Evolutionary conservation across 1,284 basidiomycete species (phyloP), one percentile per base, ranked within the genome.

Genomic region (Marasmius tenuissimus): DNA sequence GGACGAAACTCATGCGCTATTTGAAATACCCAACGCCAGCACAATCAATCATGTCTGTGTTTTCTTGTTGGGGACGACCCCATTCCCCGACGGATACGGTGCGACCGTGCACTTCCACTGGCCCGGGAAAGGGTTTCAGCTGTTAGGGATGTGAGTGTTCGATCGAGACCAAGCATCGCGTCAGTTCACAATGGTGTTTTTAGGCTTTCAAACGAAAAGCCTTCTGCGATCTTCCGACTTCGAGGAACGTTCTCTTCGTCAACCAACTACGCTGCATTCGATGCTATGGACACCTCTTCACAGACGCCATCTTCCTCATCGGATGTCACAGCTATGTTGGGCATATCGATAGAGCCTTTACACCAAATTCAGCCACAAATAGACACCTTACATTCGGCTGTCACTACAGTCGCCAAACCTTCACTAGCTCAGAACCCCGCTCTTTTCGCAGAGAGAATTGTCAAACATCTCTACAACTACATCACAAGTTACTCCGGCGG

Each of bases 11-110:
- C 93, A 94, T 69, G 94, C 93, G 39, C 79, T 89, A 22, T 96
- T 96, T 70, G 86, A 92, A 69, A 81, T 97, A 6, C 85, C 88
- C 1, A 79, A 84, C 33, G 93, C 93, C 0, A 85, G 85, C 63
- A 83, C 86, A 18, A 92, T 97, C 68, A 96, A 97, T 70, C 95
- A 97, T 71, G 76, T 97, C 51, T 94, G 92, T 51, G 92, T 97
- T 1, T 97, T 97, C 73, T 77, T 97, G 11, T 76, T 94, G 2
- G 95, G 94, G 27, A 90, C 89, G 48, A 92, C 93, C 0, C 88
- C 93, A 0, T 96, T 97, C 67, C 95, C 95, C 0, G 90, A 93
- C 33, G 93, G 94, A 4, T 96, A 89, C 72, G 95, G 91, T 35
- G 93, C 92, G 11, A 90, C 93, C 0, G 93, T 97, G 1, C 94